Conservation (phyloP, 257 asterid genomes). For the Forsythia viridissima region DNA sequence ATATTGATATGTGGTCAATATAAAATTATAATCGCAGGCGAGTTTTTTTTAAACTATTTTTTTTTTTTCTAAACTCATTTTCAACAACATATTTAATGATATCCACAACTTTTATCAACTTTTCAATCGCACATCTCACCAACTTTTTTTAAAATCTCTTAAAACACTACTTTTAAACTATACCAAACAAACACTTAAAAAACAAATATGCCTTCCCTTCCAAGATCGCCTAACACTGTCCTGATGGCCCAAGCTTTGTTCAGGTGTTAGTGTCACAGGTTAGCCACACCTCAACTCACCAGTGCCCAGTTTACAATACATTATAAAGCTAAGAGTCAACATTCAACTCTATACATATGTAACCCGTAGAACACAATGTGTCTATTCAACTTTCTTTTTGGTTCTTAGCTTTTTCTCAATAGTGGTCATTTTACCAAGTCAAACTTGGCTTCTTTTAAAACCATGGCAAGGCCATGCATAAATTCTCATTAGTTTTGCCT, state of each 20-base stretch:
- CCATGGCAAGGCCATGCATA: constrained; percentile 35
- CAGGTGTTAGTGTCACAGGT: background rate
- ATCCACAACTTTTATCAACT: too few species aligned
- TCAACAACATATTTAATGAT: too few species aligned
- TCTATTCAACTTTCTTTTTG: background rate
- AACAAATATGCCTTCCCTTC: background rate
- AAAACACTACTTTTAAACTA: too few species aligned
- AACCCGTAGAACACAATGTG: constrained; percentile 4
- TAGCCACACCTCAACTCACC: background rate
- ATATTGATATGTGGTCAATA: too few species aligned
- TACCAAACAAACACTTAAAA: too few species aligned
- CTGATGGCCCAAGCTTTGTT: background rate
- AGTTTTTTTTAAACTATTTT: too few species aligned
- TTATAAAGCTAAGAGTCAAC: background rate
- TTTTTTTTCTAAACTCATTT: too few species aligned
- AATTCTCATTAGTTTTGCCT: constrained; percentile 18
- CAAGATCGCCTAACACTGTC: background rate
- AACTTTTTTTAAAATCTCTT: too few species aligned
- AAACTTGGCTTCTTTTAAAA: background rate
- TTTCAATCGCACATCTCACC: too few species aligned
- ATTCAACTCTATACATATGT: background rate
- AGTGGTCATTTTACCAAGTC: constrained; percentile 14
- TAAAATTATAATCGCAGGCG: too few species aligned
- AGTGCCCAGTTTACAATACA: too few species aligned
- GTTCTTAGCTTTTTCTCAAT: background rate